Percentiles rank a stretch among this genome's conserved stretches.
Evolutionary conservation across 2,329 filamentous ascomycete genomes (phyloP).

Genomic region (Trichoderma hamatum): DNA sequence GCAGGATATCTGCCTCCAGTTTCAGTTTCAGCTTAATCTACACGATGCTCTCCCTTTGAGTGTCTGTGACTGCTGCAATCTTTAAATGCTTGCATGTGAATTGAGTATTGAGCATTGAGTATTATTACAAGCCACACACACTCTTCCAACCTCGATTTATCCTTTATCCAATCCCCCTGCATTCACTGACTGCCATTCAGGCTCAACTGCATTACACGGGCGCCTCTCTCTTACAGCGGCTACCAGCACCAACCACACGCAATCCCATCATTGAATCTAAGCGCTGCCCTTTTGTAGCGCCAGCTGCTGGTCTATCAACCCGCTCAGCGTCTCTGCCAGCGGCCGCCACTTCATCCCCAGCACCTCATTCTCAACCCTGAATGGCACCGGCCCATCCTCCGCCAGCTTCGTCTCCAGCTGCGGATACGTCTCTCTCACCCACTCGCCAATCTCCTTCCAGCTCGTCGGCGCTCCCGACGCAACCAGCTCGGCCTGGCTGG

Average conservation of each 20-base stretch:
- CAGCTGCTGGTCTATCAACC: conserved; percentile 8
- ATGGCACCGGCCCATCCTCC: conserved; percentile 1
- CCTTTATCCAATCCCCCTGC: background rate
- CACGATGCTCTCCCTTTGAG: background rate
- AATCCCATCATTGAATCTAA: background rate
- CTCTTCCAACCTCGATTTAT: background rate
- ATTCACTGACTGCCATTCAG: too few relatives aligned
- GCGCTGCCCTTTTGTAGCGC: conserved; percentile 9
- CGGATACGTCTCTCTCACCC: background rate
- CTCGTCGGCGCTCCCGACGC: conserved; percentile 7
- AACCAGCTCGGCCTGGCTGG: conserved; percentile 12
- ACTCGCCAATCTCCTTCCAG: conserved; percentile 10
- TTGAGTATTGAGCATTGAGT: background rate
- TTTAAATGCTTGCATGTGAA: background rate
- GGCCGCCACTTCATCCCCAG: conserved; percentile 21
- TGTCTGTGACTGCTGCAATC: background rate
- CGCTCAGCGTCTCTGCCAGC: conserved; percentile 10
- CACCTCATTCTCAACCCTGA: conserved; percentile 3
- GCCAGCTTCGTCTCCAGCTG: background rate
- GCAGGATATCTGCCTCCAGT: background rate
- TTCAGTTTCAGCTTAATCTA: conserved; percentile 11
- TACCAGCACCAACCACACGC: background rate
- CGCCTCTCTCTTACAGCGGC: too few relatives aligned
- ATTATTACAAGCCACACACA: background rate
- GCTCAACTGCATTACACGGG: too few relatives aligned